Base-by-base conservation (phyloP, 768 basidiomycete genomes). In the Rubroboletus satanas region DNA sequence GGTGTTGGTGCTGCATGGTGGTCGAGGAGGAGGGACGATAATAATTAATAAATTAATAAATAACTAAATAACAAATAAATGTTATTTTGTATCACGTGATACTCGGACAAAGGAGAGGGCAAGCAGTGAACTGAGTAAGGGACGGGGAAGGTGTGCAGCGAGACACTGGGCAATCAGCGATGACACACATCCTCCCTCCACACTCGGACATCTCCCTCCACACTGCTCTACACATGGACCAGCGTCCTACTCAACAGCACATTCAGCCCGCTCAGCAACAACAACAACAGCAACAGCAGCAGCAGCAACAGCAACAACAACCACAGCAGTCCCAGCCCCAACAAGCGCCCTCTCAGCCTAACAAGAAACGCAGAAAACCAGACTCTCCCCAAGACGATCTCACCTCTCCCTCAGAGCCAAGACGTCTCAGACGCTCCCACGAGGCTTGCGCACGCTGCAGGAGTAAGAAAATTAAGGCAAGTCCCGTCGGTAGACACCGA, bases 401-500 rank as follows among this genome's bases (percentile, higher is more conserved):
- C 42, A 65, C 74, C 36, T 71, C 80, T 17, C 74, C 83, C 41
- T 79, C 84, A 52, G 90, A 91, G 71, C 87, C 89, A 42, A 81
- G 91, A 65, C 82, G 90, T 52, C 80, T 93, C 65, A 79, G 91
- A 64, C 84, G 91, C 68, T 91, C 90, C 65, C 91, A 93, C 75
- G 91, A 93, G 75, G 90, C 91, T 59, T 93, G 91, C 78, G 87
- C 91, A 60, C 82, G 91, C 71, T 93, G 91, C 80, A 88, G 91
- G 82, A 87, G 85, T 77, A 93, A 93, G 84, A 93, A 93, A 87
- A 93, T 93, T 76, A 93, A 93, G 89, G 88, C 84, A 71, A 71
- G 79, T 74, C 76, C 83, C 84, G 83, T 78, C 77, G 78, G 76
- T 74, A 74, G 72, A 74, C 74, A 80, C 85, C 87, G 86, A 83